A percentile compares a stretch with the other conserved stretches of the same genome.
Conservation (phyloP, 805 yeast genomes). For the Pichia cabralensis region DNA sequence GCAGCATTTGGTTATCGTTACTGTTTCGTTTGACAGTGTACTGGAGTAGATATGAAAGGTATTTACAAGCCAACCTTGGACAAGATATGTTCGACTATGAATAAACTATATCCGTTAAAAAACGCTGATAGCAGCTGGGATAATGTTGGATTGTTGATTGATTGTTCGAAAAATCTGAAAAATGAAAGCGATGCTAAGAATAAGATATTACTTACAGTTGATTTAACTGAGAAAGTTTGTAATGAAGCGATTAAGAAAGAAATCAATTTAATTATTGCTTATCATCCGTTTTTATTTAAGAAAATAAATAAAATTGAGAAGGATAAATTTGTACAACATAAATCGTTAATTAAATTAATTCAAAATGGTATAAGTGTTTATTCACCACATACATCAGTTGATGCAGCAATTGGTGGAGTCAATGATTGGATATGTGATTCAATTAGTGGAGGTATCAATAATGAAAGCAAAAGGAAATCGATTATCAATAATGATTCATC, state of each 20-base stretch:
- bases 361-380: slow-evolving; percentile 80
- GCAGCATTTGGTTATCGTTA: too few species aligned
- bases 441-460: slow-evolving; percentile 22
- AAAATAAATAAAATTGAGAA: slow-evolving; percentile 80
- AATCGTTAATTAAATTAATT: slow-evolving; percentile 60
- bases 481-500: too few species aligned
- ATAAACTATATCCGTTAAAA: slow-evolving; percentile 67
- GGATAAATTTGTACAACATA: slow-evolving; percentile 44
- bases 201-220: slow-evolving; percentile 61
- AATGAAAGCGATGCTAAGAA: slow-evolving; percentile 10
- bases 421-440: slow-evolving; percentile 83
- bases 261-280: slow-evolving; percentile 62
- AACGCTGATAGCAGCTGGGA: slow-evolving; percentile 91
- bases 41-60: too few species aligned
- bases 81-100: too few species aligned
- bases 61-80: too few species aligned
- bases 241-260: slow-evolving; percentile 64
- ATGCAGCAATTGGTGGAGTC: slow-evolving; percentile 87
- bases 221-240: slow-evolving; percentile 73
- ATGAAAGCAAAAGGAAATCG: too few species aligned
- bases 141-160: slow-evolving; percentile 85
- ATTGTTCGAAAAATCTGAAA: slow-evolving; percentile 33
- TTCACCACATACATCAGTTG: slow-evolving; percentile 94
- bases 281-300: slow-evolving; percentile 89
- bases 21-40: too few species aligned